Evolutionary conservation across 768 basidiomycete genomes (phyloP), one percentile per base, ranked within the genome.

Genomic region (Lentinula sp.): DNA sequence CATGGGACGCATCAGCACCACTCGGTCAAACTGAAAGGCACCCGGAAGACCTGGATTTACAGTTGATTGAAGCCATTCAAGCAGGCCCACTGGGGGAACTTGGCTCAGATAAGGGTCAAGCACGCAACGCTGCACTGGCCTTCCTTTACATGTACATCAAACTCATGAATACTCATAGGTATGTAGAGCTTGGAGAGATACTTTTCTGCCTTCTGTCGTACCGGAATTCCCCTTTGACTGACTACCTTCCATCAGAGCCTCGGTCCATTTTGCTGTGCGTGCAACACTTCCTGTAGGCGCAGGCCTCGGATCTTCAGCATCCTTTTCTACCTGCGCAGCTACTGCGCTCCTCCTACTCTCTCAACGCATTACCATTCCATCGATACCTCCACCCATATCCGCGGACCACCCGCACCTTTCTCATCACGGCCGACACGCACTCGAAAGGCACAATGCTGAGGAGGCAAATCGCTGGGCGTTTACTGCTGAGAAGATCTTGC

Each of bases 61-160:
- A 77, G 56, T 80, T 97, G 52, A 74, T 95, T 10, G 83, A 87
- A 51, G 88, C 89, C 11, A 84, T 98, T 63, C 83, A 81, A 55
- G 64, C 71, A 52, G 74, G 75, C 5, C 75, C 78, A 16, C 63
- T 83, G 64, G 67, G 67, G 43, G 71, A 71, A 39, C 66, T 81
- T 21, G 70, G 66, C 51, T 74, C 74, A 45, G 68, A 70, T 42
- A 68, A 74, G 64, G 75, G 72, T 63, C 70, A 73, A 61, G 81
- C 78, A 39, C 67, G 71, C 61, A 71, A 71, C 60, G 81, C 82
- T 37, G 69, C 72, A 62, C 66, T 92, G 32, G 87, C 93, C 9
- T 98, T 97, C 81, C 76, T 98, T 67, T 98, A 98, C 75, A 77
- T 98, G 61, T 97, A 97, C 76, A 89, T 98, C 86, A 79, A 81